phyloP scores from a whole-genome alignment of 768 basidiomycete genomes.

The Tulasnella sp. region DNA sequence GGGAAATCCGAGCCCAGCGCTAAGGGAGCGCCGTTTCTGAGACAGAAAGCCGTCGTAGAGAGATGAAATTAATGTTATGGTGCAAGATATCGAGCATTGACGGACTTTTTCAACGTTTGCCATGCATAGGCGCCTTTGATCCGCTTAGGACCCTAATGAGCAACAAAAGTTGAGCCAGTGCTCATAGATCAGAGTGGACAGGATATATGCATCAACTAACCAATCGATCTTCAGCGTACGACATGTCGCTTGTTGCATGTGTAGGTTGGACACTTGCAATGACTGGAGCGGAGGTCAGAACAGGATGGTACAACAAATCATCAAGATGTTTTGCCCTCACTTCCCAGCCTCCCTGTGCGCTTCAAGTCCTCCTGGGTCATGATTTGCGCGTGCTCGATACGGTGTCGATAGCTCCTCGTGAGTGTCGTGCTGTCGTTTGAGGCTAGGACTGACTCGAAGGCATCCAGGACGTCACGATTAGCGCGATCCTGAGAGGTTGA shows the following conservation, averaged over 20 bases:
- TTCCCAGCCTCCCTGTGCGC: conserved; percentile 59
- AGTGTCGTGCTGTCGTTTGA: not conserved
- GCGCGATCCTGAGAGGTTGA: conserved; percentile 46
- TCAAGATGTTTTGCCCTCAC: conserved; percentile 31
- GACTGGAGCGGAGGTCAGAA: conserved; percentile 34
- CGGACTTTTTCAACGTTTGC: conserved; percentile 59
- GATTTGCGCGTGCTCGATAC: conserved; percentile 92
- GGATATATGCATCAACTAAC: conserved; percentile 31
- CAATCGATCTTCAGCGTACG: conserved; percentile 75
- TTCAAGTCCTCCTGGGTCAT: conserved; percentile 57
- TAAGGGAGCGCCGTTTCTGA: conserved; percentile 35
- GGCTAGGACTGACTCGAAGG: conserved; percentile 60
- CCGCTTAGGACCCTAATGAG: conserved; percentile 56
- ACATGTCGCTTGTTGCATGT: conserved; percentile 87
- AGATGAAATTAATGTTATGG: not conserved
- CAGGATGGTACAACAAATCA: not conserved
- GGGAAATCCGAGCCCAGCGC: conserved; percentile 93
- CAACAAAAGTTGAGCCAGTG: not conserved
- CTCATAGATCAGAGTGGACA: no score
- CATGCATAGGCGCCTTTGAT: conserved; percentile 89
- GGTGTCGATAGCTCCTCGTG: conserved; percentile 36
- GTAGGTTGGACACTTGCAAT: conserved; percentile 90
- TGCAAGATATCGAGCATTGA: not conserved
- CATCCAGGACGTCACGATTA: conserved; percentile 70
- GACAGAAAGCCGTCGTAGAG: not conserved